Base-by-base conservation (phyloP, 768 basidiomycete genomes). In the Auriscalpium orientale region DNA sequence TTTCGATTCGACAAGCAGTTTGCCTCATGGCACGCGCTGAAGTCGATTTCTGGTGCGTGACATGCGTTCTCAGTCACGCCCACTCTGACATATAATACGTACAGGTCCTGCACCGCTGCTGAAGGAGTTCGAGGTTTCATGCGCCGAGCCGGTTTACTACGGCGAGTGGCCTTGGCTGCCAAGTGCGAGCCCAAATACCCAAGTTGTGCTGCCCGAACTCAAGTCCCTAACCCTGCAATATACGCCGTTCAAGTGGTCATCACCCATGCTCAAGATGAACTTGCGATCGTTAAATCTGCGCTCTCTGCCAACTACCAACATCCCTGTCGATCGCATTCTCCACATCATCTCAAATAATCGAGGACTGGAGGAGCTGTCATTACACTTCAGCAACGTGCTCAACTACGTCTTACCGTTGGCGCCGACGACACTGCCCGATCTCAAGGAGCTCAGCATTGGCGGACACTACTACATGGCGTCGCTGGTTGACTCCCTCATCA, bases 1-100 rank as follows among this genome's bases (percentile, higher is more conserved):
- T 90, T 91, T 64, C 74, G 84, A 44, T 91, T 88, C 61, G 87
- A 89, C 64, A 85, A 81, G 66, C 84, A 84, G 36, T 90, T 90
- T 68, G 70, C 81, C 16, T 88, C 87, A 4, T 79, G 89, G 71
- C 74, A 75, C 56, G 87, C 89, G 8, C 76, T 91, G 59, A 86
- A 86, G 66, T 80, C 83, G 16, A 83, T 91, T 62, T 78, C 76
- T 51, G 87, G 88, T 88, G 58, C 48, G 80, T 71, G 38, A 49
- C 45, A 13, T 44, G 45, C 47, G 8, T 33, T 16, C 15, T 46
- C 36, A 6, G 21, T 48, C n/a, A 28, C 37, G 38, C 44, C 5
- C 12, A 36, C 20, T 6, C 44, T 58, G 34, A 53, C 51, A 52
- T 63, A 45, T 45, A 36, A 59, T 57, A 36, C 2, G 7, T 20